Evolutionary conservation across 441 rosid species (phyloP), one percentile per base, ranked within the genome.

Genomic region (Eruca vesicaria): DNA sequence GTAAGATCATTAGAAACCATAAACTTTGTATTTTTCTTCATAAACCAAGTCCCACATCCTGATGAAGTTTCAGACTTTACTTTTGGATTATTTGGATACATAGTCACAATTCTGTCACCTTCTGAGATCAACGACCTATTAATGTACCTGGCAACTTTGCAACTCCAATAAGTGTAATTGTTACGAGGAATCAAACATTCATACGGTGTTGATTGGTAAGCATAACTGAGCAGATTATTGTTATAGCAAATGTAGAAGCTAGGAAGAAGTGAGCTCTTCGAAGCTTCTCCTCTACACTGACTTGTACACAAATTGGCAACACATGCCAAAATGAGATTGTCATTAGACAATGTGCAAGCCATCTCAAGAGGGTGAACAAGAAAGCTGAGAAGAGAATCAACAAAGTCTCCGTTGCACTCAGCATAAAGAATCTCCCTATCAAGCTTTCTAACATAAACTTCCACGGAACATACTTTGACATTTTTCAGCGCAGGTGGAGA

Each of bases 1-100:
- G 9, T 9, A 11, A 68, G 21, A 52, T 75, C 69, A 18, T 62
- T 56, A 10, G 64, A 61, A 9, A 63, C 63, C n/a, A 72, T 28
- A 5, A 72, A 72, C 28, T 72, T 63, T 2, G 63, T n/a, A 3
- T 63, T 20, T 38, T 9, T 36, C 62, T 68, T 62, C 64, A 35
- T 19, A 12, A 62, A 62, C 10, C 66, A 48, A 11, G 0, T 35
- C 66, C 66, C 16, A 62, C 1, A 6, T 19, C 28, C 10, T 35
- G 16, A 35, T 33, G 11, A 62, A 32, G 43, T 32, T 32, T n/a
- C 65, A 5, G 65, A 9, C 45, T 33, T 61, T 9, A 5, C 1
- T 61, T 61, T 33, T 32, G 64, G 64, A 31, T 60, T 2, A 31
- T 16, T 60, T 31, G 65, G 28, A 61, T 18, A 0, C 28, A 32